A percentile compares a stretch with the other conserved stretches of the same genome.
Conservation (phyloP, 805 yeast genomes). For the Alloascoidea hylecoeti region DNA sequence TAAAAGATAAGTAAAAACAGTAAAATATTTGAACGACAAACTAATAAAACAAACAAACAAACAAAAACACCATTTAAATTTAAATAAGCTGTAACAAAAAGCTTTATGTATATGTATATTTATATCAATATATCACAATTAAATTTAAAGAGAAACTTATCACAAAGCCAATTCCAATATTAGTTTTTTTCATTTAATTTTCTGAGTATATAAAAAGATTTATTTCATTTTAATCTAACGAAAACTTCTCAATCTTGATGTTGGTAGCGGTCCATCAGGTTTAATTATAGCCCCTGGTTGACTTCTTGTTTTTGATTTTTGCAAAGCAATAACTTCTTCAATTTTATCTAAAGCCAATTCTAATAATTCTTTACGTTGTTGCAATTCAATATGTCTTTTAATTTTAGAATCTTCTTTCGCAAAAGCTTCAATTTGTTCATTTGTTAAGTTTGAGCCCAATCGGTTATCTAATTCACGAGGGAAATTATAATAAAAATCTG, state of each 20-base stretch:
- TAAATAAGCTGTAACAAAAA: no score
- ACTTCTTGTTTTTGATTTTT: conserved; percentile 17
- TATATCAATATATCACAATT: no score
- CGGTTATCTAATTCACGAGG: conserved; percentile 84
- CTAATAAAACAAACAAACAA: no score
- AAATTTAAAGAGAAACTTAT: no score
- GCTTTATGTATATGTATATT: no score
- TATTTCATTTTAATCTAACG: neutral
- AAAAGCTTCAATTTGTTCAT: conserved; percentile 72
- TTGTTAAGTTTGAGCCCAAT: conserved; percentile 45
- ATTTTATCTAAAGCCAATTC: conserved; percentile 77
- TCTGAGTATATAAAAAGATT: no score
- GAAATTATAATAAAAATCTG: conserved; percentile 92
- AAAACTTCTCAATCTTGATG: neutral
- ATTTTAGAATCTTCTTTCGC: conserved; percentile 93
- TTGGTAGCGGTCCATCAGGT: neutral
- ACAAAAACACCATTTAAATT: no score
- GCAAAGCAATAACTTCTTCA: conserved; percentile 67
- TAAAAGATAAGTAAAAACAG: no score
- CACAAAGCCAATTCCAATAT: no score
- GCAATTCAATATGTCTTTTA: conserved; percentile 82
- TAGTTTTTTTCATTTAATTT: no score
- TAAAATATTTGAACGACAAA: no score
- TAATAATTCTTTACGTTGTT: conserved; percentile 79
- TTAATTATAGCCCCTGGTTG: neutral